A percentile compares a stretch with the other conserved stretches of the same genome.
Conservation (phyloP, 768 basidiomycete species). For the Tricholoma sp. region DNA sequence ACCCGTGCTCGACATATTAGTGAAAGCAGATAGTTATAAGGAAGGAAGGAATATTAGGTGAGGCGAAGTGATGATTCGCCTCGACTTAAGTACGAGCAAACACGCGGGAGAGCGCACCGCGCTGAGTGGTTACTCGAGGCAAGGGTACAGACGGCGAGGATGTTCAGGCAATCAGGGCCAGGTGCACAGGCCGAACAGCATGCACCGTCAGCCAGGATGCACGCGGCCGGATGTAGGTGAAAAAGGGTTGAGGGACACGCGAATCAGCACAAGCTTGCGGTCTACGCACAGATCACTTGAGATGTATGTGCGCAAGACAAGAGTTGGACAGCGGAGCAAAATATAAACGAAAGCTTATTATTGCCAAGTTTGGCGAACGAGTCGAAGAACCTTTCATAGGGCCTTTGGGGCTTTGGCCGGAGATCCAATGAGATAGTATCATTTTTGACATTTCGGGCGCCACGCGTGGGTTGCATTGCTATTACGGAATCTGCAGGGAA, state of each 20-base stretch:
- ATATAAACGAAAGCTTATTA: slow-evolving; percentile 34
- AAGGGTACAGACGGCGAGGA: slow-evolving; percentile 30
- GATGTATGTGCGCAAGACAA: slow-evolving; percentile 16
- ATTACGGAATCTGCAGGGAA: slow-evolving; percentile 26
- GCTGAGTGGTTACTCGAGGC: slow-evolving; percentile 17
- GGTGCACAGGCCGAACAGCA: slow-evolving; percentile 42
- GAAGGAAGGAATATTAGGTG: slow-evolving; percentile 51
- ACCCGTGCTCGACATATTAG: slow-evolving; percentile 67
- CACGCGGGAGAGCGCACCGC: slow-evolving; percentile 18
- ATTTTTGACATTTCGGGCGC: slow-evolving; percentile 22
- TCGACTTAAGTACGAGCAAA: slow-evolving; percentile 40
- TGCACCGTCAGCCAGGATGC: slow-evolving; percentile 35
- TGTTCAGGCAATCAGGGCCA: slow-evolving; percentile 36
- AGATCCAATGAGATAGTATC: slow-evolving; percentile 12
- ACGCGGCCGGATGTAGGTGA: slow-evolving; percentile 45
- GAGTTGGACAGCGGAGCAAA: slow-evolving; percentile 13
- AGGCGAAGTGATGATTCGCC: slow-evolving; percentile 42
- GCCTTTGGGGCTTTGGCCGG: slow-evolving; percentile 20
- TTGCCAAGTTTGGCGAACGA: slow-evolving; percentile 29
- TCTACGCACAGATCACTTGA: slow-evolving; percentile 15
- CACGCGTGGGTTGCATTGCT: slow-evolving; percentile 32
- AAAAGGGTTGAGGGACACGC: slow-evolving; percentile 27
- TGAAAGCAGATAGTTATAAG: slow-evolving; percentile 55
- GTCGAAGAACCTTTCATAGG: slow-evolving; percentile 25
- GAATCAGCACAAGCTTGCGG: slow-evolving; percentile 15